Conservation (phyloP, 805 yeast genomes). For the Lachancea thermotolerans region DNA sequence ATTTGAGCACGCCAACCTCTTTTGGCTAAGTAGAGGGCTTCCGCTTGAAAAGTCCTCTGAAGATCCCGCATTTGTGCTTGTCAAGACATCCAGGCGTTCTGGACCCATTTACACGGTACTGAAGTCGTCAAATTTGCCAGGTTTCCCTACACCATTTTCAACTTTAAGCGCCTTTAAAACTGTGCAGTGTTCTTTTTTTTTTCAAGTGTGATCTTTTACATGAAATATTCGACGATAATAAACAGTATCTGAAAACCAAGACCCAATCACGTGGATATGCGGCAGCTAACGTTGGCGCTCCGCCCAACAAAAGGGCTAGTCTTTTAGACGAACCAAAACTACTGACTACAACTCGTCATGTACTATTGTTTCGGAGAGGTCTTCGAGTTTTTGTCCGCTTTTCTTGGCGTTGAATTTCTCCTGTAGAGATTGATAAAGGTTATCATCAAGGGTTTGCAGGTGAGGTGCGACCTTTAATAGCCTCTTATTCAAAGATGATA, state of each 20-base stretch:
- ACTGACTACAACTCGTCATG: conserved; percentile 2
- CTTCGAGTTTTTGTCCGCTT: neutral
- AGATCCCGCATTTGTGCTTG: neutral
- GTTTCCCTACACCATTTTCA: too few species aligned
- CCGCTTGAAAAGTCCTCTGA: neutral
- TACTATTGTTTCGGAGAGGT: neutral
- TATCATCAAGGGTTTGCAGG: neutral
- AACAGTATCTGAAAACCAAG: too few species aligned
- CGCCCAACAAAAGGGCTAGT: neutral
- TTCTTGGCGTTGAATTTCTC: neutral
- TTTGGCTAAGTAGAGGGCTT: conserved; percentile 5
- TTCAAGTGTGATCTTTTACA: neutral
- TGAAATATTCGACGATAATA: too few species aligned
- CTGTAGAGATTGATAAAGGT: neutral
- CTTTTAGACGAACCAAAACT: neutral
- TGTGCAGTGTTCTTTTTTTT: neutral
- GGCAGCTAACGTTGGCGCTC: too few species aligned
- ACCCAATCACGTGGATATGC: too few species aligned
- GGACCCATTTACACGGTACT: neutral
- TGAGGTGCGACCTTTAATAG: neutral
- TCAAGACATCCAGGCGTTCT: neutral
- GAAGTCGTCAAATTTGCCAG: neutral
- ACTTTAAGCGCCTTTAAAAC: neutral
- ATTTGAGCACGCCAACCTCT: conserved; percentile 30
- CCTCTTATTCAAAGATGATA: conserved; percentile 11